Base-by-base conservation (phyloP, 2,329 filamentous ascomycete genomes). In the Dactylellina sp. region DNA sequence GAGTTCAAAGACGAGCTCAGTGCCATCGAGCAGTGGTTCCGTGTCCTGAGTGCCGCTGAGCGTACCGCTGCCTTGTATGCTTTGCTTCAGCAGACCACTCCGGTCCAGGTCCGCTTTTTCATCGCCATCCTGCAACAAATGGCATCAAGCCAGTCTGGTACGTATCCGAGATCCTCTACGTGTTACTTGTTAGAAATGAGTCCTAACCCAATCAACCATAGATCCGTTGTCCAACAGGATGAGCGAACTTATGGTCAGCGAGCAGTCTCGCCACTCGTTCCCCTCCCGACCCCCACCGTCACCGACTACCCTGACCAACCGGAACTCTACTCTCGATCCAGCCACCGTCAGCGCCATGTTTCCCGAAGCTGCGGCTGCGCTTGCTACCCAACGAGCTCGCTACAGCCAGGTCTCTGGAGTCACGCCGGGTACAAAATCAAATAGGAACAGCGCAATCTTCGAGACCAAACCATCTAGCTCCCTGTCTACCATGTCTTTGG, bases 1-100 rank as follows among this genome's bases (percentile, higher is more conserved):
- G 95, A 99, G 81, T 99, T 99, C 85, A 99, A 99, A 84, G 95
- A 98, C 82, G 95, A 99, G 82, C 87, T 99, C 75, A 97, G 93
- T 81, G 95, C 95, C 78, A 99, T 99, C 80, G 95, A 99, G 83
- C 95, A 99, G 84, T 99, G 95, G 95, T 99, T 99, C 82, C 90
- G 93, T 75, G 95, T 99, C 61, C 85, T 99, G 76, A 98, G 94
- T 80, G 95, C 98, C 83, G 93, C 95, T 25, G 95, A 99, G 83
- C 88, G 95, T 76, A 99, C 95, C 18, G 95, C 95, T 75, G 95
- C 95, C 53, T 84, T 98, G 70, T 99, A 99, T 81, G 94, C 95
- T 75, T 85, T 99, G 78, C 86, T 99, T 72, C 95, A 99, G 84
- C 95, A 99, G 85, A 98, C 95, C 4, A 99, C 95, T 2, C 95